Percentiles rank a stretch among this genome's conserved stretches.
Evolutionary conservation across 441 rosid species (phyloP).

Genomic region (Gossypium laxum): DNA sequence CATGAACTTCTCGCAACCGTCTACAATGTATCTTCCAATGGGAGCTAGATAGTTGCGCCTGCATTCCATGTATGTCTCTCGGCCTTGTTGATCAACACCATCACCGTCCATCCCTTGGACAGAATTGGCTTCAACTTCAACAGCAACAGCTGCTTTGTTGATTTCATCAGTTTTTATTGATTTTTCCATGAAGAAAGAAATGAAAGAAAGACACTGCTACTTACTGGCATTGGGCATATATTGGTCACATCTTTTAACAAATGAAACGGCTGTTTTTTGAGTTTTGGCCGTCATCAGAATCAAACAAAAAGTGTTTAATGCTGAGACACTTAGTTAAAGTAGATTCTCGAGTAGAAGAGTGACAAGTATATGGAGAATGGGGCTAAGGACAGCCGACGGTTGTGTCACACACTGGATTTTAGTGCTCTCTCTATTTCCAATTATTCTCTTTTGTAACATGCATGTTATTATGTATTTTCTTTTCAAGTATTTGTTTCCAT

Average conservation of each 20-base stretch:
- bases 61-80: not conserved
- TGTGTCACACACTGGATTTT: too few relatives aligned
- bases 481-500: not conserved
- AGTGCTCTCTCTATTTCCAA: too few relatives aligned
- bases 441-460: not conserved
- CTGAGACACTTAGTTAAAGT: not conserved
- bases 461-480: not conserved
- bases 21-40: not conserved
- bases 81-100: not conserved
- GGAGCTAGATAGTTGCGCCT: not conserved
- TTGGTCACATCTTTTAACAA: not conserved
- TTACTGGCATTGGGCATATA: not conserved
- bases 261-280: constrained; percentile 6
- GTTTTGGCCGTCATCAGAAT: not conserved
- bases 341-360: not conserved
- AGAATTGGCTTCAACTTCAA: not conserved
- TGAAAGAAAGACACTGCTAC: not conserved
- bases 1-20: not conserved
- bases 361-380: not conserved
- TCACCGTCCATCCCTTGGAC: not conserved
- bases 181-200: not conserved
- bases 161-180: not conserved
- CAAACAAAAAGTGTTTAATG: not conserved
- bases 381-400: too few relatives aligned
- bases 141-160: not conserved